Evolutionary conservation across 1,139 yeast species (phyloP).

Genomic region (Nadsonia starkeyi-henricii): DNA sequence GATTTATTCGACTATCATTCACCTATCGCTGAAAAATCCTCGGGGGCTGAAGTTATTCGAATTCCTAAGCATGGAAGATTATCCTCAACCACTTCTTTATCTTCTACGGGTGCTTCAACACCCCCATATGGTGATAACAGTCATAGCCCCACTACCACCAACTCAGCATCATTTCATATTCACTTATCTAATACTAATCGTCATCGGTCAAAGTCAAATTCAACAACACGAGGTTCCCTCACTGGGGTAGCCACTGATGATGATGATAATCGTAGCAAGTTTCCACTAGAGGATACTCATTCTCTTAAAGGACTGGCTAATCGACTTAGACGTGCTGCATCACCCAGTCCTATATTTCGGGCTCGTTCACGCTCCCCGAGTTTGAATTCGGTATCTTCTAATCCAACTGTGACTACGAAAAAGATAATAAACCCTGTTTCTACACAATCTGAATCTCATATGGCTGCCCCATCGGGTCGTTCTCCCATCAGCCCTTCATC

Average conservation of each 20-base stretch:
- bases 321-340: conserved; percentile 31
- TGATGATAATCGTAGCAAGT: not conserved
- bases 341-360: conserved; percentile 22
- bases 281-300: conserved; percentile 1
- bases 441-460: conserved; percentile 9
- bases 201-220: not conserved
- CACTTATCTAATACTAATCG: not conserved
- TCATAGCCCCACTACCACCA: not conserved
- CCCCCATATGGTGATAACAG: not conserved
- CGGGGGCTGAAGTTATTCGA: conserved; percentile 48
- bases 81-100: not conserved
- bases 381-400: not conserved
- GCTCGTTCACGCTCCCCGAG: conserved; percentile 3
- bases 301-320: conserved; percentile 16
- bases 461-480: not conserved
- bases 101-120: not conserved
- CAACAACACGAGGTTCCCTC: not conserved
- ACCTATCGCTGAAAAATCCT: conserved; percentile 25
- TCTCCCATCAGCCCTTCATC: not conserved
- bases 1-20: conserved; percentile 52
- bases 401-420: not conserved
- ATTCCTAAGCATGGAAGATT: not conserved
- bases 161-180: not conserved
- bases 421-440: not conserved
- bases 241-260: not conserved